Evolutionary conservation across 140 eudicot genomes (phyloP), one percentile per base, ranked within the genome.

Genomic region (Senecio squalidus): DNA sequence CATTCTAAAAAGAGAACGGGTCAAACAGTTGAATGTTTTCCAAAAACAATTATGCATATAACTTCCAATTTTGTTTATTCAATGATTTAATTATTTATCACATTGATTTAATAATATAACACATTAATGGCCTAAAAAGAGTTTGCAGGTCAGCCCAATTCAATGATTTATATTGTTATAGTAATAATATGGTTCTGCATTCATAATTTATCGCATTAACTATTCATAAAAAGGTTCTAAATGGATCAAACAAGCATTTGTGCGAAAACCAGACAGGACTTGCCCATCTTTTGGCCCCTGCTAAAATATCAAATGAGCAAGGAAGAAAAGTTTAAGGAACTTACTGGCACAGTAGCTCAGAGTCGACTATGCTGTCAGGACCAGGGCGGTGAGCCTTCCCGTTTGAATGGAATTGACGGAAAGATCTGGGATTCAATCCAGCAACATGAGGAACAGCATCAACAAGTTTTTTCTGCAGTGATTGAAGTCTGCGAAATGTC

Each of bases 371-470:
- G 64, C 79, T 84, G 72, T 92, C 98, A 28, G 98, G 98, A 18
- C 98, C 98, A n/a, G 98, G 98, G 4, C 96, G 84, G 55, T 87
- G 99, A 68, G 95, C 99, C 71, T 80, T 92, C 56, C 93, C 99
- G 47, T 82, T 75, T 0, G 96, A 87, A 57, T 61, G 80, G 60
- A 92, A 92, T 47, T 84, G 93, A 25, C 98, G 93, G 36, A 92
- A 83, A 27, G 95, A 84, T 64, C 76, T 81, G 21, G 98, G 98
- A 66, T 92, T 92, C 59, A 92, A 75, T n/a, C 98, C 98, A 29
- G 93, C 98, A 53, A 92, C 95, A 84, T 92, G 98, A 28, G 92
- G 61, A 62, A 92, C 93, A 65, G 85, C 78, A 27, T 87, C 96
- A 8, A 84, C 89, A 48, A 92, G 98, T 67, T 88, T 92, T 48